Conservation (phyloP, 768 basidiomycete genomes). For the Piloderma croceum region DNA sequence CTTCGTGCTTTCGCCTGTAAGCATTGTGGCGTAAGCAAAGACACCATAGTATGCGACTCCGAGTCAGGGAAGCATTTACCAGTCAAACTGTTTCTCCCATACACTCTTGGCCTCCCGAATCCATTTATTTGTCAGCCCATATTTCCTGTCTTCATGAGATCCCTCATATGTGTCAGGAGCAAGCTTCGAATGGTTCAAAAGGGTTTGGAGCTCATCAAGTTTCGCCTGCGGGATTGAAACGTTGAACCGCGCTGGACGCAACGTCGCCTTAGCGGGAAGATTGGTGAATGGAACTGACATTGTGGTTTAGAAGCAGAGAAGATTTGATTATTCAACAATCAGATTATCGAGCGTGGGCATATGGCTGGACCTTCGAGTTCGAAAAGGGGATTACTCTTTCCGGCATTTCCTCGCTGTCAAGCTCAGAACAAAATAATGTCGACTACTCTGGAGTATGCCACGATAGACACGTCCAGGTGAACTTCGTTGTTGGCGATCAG, state of each 20-base stretch:
- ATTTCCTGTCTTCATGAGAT: neutral
- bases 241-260: neutral
- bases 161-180: neutral
- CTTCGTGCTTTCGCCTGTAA: constrained; percentile 1
- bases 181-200: neutral
- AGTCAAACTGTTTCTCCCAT: neutral
- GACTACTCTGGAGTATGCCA: constrained; percentile 33
- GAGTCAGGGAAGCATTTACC: neutral
- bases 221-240: neutral
- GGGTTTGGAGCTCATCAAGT: neutral
- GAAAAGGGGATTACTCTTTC: no score
- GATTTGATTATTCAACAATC: no score
- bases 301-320: no score
- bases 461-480: constrained; percentile 29
- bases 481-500: neutral
- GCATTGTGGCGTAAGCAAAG: neutral
- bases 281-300: no score
- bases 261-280: no score
- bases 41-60: neutral
- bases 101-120: neutral
- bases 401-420: no score
- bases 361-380: no score
- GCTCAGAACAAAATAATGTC: no score
- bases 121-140: neutral
- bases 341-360: no score